Conservation (phyloP, 2,329 filamentous ascomycete genomes). For the Fusarium buharicum region DNA sequence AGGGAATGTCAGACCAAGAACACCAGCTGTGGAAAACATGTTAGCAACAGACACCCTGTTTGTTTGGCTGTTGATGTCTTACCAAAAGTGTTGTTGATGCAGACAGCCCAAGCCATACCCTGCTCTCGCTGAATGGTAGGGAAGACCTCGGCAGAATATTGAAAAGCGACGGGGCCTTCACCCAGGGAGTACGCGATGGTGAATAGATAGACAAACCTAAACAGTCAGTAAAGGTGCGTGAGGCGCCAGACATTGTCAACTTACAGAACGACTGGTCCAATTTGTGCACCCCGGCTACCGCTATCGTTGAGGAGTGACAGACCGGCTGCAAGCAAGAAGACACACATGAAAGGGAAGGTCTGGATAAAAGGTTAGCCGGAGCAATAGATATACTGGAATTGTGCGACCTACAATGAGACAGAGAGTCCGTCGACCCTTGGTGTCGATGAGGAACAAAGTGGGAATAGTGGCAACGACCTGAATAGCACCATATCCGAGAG, state of each 20-base stretch:
- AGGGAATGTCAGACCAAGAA: conserved; percentile 49
- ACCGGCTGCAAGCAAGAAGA: conserved; percentile 49
- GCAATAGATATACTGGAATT: fast-evolving
- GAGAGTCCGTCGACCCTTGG: conserved; percentile 29
- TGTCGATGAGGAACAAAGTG: conserved; percentile 24
- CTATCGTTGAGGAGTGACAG: conserved; percentile 46
- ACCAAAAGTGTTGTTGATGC: conserved; percentile 50
- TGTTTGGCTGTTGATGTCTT: fast-evolving
- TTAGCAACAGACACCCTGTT: conserved; percentile 8
- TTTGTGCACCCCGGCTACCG: conserved; percentile 32
- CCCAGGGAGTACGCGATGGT: conserved; percentile 52
- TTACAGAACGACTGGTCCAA: conserved; percentile 47
- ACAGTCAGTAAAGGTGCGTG: not conserved
- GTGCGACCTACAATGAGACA: conserved; percentile 27
- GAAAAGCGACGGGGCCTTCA: conserved; percentile 52
- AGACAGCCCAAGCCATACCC: conserved; percentile 54
- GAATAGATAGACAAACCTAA: conserved; percentile 52
- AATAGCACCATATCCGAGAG: conserved; percentile 29
- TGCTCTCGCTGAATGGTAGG: conserved; percentile 53
- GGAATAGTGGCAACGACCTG: conserved; percentile 27
- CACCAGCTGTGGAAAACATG: conserved; percentile 25
- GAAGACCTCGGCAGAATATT: conserved; percentile 54
- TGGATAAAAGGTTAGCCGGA: not conserved
- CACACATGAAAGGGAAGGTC: conserved; percentile 51
- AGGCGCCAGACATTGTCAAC: not conserved